Evolutionary conservation across 2,329 filamentous ascomycete species (phyloP).

Genomic region (Ophiostoma angusticollis): DNA sequence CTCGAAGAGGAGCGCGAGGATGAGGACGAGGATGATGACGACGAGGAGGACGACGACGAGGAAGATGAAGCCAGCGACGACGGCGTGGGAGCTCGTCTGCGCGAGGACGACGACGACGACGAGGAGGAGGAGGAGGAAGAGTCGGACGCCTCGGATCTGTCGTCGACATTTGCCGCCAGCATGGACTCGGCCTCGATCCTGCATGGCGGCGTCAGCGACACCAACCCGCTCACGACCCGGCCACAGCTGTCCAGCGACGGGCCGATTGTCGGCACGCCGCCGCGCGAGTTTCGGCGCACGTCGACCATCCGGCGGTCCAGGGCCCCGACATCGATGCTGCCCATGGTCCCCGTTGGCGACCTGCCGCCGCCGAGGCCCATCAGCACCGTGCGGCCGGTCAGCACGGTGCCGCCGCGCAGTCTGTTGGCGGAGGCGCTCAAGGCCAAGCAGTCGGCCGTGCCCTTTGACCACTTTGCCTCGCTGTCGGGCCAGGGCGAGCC

Average conservation of each 20-base stretch:
- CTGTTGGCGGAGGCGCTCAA: constrained; percentile 60
- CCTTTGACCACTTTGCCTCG: constrained; percentile 64
- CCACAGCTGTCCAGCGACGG: constrained; percentile 36
- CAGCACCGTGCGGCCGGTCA: constrained; percentile 50
- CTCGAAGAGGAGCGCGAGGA: constrained; percentile 25
- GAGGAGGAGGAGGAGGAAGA: constrained; percentile 34
- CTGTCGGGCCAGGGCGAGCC: constrained; percentile 68
- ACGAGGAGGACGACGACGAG: constrained; percentile 34
- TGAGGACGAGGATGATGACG: constrained; percentile 26
- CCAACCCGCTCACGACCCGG: constrained; percentile 38
- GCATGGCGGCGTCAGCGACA: constrained; percentile 37
- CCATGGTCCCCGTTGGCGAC: constrained; percentile 47
- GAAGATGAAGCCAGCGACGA: constrained; percentile 22
- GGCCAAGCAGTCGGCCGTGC: constrained; percentile 56
- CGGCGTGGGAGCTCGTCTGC: constrained; percentile 30
- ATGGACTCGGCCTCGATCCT: constrained; percentile 61
- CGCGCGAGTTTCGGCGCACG: constrained; percentile 44
- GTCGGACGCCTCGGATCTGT: constrained; percentile 49
- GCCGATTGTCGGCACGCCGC: constrained; percentile 43
- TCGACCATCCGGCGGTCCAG: constrained; percentile 53
- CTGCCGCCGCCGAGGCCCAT: constrained; percentile 59
- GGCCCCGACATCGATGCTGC: constrained; percentile 39
- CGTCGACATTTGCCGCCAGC: constrained; percentile 52
- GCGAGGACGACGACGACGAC: constrained; percentile 37
- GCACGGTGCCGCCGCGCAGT: constrained; percentile 57